Conservation (phyloP, 306 rosid species). For the Psophocarpus tetragonolobus region DNA sequence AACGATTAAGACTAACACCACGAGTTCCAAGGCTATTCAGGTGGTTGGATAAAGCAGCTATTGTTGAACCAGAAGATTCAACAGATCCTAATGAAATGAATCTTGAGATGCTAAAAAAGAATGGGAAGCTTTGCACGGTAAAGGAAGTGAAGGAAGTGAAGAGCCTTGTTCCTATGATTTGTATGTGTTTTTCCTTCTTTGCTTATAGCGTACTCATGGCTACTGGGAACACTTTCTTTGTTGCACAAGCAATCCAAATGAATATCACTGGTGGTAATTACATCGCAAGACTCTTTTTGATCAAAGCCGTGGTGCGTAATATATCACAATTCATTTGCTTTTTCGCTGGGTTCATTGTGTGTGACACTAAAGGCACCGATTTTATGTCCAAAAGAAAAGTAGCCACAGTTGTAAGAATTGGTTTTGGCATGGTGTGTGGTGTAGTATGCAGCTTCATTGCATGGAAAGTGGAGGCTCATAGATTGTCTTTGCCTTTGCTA, state of each 20-base stretch:
- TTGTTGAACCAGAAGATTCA: not conserved
- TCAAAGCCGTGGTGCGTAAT: not conserved
- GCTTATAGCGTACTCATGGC: not conserved
- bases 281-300: not conserved
- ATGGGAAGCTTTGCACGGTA: not conserved
- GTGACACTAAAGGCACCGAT: not conserved
- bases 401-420: not conserved
- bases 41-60: not conserved
- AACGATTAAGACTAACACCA: not conserved
- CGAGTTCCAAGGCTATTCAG: not conserved
- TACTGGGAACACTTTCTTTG: not conserved
- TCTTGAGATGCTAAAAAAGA: not conserved
- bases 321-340: not conserved
- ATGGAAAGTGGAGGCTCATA: not conserved
- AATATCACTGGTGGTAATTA: not conserved
- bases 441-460: not conserved
- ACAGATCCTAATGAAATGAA: not conserved
- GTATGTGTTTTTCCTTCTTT: not conserved
- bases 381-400: not conserved
- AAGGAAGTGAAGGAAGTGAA: not conserved
- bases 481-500: not conserved
- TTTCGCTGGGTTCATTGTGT: not conserved
- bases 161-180: not conserved
- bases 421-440: slow-evolving; percentile 14
- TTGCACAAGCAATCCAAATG: not conserved